Evolutionary conservation across 148 eudicot genomes (phyloP), one percentile per base, ranked within the genome.

Genomic region (Vaccinium darrowii): DNA sequence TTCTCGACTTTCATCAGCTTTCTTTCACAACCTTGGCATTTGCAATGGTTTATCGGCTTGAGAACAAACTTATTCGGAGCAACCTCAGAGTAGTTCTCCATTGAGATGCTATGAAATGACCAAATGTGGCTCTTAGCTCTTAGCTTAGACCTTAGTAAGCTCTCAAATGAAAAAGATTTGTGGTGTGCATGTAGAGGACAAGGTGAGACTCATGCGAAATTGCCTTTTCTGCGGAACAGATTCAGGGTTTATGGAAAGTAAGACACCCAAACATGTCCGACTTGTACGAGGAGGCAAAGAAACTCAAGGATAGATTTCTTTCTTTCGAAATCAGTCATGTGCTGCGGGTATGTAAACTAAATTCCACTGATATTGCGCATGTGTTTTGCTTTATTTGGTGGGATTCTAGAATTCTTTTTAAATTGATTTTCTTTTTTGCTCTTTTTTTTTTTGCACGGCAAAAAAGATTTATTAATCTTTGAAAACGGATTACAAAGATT

Each of bases 261-360:
- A n/a, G n/a, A n/a, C n/a, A n/a, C n/a, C n/a, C n/a, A n/a, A 89
- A 91, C 87, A 90, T 94, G 88, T 84, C 89, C 23, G 79, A 54
- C 49, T 90, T 93, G 92, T 88, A 81, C 82, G 90, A 89, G n/a
- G 94, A 92, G 83, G 95, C 97, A 78, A 92, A 87, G 85, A 88
- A 87, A 83, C 89, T 96, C 86, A 93, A 88, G 91, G 89, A 92
- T 21, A 90, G 87, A 87, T 93, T 94, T 74, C 84, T 81, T 58
- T 93, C 92, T 21, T 94, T 96, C 71, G 84, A 92, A 88, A 94
- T 96, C 81, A 83, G 36, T 84, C 98, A 96, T 78, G 92, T 96
- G 79, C 79, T 93, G 78, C 88, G 99, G 93, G 98, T 96, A 88
- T 51, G 92, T 88, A 53, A 50, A 33, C 15, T 27, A 79, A 75